Percentiles rank a stretch among this genome's conserved stretches.
Conservation (phyloP, 495 filamentous ascomycete species). For the Durotheca rogersii region DNA sequence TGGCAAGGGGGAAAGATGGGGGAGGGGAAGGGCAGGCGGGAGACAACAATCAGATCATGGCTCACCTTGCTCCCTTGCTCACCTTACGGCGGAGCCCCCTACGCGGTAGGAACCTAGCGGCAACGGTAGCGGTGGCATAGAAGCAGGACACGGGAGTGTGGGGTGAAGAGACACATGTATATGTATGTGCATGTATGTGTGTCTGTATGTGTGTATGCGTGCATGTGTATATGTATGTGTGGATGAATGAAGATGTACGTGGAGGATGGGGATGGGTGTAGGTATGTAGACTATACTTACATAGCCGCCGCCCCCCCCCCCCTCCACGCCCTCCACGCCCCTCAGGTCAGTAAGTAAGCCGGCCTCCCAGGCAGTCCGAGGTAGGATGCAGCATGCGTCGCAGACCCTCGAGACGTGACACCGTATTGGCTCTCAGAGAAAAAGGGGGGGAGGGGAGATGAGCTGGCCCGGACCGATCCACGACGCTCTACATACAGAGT, state of each 20-base stretch:
- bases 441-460: not conserved
- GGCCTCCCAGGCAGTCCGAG: too few relatives aligned
- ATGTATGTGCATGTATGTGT: too few relatives aligned
- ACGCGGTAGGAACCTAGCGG: too few relatives aligned
- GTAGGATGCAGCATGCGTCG: not conserved
- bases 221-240: not conserved
- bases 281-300: not conserved
- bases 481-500: not conserved
- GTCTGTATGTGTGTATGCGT: not conserved
- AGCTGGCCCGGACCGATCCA: conserved; percentile 16
- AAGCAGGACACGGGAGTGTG: too few relatives aligned
- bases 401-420: not conserved
- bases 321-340: not conserved
- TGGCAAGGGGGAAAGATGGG: too few relatives aligned
- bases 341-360: not conserved
- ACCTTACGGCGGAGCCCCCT: too few relatives aligned
- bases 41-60: too few relatives aligned
- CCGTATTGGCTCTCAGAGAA: conserved; percentile 9
- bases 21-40: too few relatives aligned
- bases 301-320: not conserved
- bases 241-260: not conserved
- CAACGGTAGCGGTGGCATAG: too few relatives aligned
- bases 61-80: too few relatives aligned
- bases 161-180: too few relatives aligned
- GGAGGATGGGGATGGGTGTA: not conserved